A percentile compares a stretch with the other conserved stretches of the same genome.
Conservation (phyloP, 768 basidiomycete species). For the Macrolepiota albuminosa region DNA sequence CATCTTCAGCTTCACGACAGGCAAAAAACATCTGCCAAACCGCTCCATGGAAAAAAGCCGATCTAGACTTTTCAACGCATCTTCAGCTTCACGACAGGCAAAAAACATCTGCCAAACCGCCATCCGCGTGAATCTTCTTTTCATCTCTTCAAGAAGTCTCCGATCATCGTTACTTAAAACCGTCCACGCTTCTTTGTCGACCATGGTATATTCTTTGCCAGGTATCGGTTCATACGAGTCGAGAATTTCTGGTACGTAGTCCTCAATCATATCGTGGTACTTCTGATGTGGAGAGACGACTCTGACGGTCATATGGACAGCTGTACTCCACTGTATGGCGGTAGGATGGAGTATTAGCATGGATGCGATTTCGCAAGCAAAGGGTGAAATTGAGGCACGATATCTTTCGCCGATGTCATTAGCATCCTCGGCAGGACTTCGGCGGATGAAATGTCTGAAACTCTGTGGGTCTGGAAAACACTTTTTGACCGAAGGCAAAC, state of each 20-base stretch:
- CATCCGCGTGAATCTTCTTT: not conserved
- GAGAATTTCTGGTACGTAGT: slow-evolving; percentile 1
- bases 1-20: slow-evolving; percentile 2
- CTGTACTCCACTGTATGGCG: not conserved
- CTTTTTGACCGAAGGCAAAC: not conserved
- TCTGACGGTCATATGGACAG: not conserved
- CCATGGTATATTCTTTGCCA: not conserved
- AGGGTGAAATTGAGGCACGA: not conserved
- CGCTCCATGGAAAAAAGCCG: not conserved
- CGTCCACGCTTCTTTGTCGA: not conserved
- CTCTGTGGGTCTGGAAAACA: not conserved
- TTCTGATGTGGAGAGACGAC: not conserved
- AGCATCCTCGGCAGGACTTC: not conserved
- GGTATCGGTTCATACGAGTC: not conserved
- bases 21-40: slow-evolving; percentile 8
- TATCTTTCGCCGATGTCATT: not conserved
- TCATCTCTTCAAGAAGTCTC: not conserved
- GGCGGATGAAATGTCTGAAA: not conserved
- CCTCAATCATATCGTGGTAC: not conserved
- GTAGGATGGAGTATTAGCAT: slow-evolving; percentile 3
- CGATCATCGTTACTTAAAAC: not conserved
- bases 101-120: slow-evolving; percentile 9
- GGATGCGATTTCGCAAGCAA: slow-evolving; percentile 1
- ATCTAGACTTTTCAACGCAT: not conserved
- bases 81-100: not conserved